phyloP scores from a whole-genome alignment of 306 rosid genomes.

The Trifolium subterraneum region DNA sequence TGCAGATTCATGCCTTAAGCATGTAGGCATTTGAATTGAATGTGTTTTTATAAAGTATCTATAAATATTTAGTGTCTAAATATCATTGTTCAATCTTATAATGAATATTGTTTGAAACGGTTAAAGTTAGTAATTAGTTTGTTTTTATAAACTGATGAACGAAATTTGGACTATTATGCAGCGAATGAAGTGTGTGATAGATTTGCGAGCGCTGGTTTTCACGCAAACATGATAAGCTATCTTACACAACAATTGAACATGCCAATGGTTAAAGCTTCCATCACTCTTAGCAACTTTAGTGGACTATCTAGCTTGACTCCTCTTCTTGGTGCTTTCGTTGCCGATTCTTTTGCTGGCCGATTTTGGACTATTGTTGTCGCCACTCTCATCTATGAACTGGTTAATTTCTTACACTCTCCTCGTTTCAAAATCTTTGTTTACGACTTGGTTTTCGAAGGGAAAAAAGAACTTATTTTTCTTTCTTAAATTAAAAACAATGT shows the following conservation, averaged over 20 bases:
- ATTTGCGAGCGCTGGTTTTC: conserved; percentile 68
- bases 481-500: no score
- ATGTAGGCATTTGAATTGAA: no score
- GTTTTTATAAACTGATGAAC: no score
- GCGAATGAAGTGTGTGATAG: conserved; percentile 87
- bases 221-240: conserved; percentile 75
- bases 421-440: background rate
- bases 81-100: no score
- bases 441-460: no score
- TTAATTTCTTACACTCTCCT: conserved; percentile 41
- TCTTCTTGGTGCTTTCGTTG: conserved; percentile 71
- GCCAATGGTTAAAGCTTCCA: conserved; percentile 78
- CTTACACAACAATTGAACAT: conserved; percentile 65
- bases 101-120: no score
- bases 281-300: conserved; percentile 62
- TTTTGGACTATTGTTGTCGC: conserved; percentile 71
- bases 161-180: conserved; percentile 28
- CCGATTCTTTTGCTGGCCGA: conserved; percentile 76
- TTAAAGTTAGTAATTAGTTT: no score
- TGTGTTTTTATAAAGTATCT: no score
- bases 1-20: background rate
- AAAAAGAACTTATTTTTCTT: no score
- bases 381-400: conserved; percentile 70
- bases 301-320: conserved; percentile 73
- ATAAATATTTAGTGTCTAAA: no score